Conservation (phyloP, 345 rosid genomes). For the Draba incana region DNA sequence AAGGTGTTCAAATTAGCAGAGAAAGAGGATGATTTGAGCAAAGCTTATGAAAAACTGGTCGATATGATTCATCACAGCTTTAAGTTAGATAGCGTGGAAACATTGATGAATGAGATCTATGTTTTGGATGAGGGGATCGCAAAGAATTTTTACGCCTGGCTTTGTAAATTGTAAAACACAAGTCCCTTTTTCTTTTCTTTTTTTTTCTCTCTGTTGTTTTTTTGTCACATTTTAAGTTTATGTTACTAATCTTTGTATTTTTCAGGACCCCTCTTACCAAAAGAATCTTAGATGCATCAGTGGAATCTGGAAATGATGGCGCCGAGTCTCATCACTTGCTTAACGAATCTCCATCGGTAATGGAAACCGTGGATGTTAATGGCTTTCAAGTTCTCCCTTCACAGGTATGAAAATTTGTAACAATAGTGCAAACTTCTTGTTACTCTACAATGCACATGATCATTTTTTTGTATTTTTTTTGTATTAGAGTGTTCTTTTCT, state of each 20-base stretch:
- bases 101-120: conserved; percentile 20
- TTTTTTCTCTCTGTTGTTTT: too few species aligned
- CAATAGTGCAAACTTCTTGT: too few species aligned
- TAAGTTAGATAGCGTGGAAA: conserved; percentile 29
- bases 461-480: too few species aligned
- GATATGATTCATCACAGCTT: conserved; percentile 33
- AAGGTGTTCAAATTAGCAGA: conserved; percentile 17
- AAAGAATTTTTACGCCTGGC: background rate
- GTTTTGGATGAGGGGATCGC: too few species aligned
- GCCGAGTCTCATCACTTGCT: background rate
- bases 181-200: too few species aligned
- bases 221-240: too few species aligned
- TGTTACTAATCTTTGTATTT: too few species aligned
- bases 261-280: too few species aligned
- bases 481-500: too few species aligned
- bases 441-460: too few species aligned
- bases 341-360: background rate
- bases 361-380: background rate
- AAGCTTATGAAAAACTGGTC: conserved; percentile 15
- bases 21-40: conserved; percentile 22
- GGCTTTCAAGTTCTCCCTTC: conserved; percentile 4
- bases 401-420: background rate
- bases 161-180: background rate
- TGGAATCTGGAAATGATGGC: background rate
- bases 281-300: background rate